Percentiles rank a stretch among this genome's conserved stretches.
phyloP scores from a whole-genome alignment of 176 grass and related monocot species.

The Carex parvula region DNA sequence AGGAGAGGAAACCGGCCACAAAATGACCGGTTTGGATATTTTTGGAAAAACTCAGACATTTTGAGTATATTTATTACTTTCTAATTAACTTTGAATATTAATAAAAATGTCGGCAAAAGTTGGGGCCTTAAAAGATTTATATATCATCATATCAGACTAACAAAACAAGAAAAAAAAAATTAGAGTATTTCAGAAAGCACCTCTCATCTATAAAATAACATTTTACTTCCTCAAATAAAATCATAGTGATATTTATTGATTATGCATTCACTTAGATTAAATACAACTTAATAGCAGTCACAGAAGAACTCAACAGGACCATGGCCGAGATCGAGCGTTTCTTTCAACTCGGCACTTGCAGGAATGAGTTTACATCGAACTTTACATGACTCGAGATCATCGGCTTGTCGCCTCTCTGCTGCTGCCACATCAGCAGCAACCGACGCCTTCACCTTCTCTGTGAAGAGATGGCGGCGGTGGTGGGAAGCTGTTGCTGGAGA shows the following conservation, averaged over 20 bases:
- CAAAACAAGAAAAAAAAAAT: neutral
- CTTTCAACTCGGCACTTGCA: neutral
- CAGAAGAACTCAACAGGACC: neutral
- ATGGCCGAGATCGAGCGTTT: neutral
- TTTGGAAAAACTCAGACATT: too few relatives aligned
- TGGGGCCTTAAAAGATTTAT: neutral
- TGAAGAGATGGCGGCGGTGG: neutral
- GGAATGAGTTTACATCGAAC: neutral
- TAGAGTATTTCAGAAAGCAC: neutral
- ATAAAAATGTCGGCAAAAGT: too few relatives aligned
- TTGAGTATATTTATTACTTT: too few relatives aligned
- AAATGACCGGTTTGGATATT: too few relatives aligned
- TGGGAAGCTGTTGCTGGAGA: neutral
- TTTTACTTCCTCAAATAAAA: neutral
- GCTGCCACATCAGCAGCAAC: too few relatives aligned
- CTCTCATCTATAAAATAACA: neutral
- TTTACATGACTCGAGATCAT: neutral
- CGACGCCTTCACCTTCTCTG: neutral
- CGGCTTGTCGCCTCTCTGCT: neutral
- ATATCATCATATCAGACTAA: neutral
- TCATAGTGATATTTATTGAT: neutral
- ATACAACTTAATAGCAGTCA: neutral
- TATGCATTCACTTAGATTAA: neutral
- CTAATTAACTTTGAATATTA: too few relatives aligned
- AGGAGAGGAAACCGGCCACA: too few relatives aligned